phyloP scores from a whole-genome alignment of 2,329 filamentous ascomycete species.

The Colletotrichum gigasporum region DNA sequence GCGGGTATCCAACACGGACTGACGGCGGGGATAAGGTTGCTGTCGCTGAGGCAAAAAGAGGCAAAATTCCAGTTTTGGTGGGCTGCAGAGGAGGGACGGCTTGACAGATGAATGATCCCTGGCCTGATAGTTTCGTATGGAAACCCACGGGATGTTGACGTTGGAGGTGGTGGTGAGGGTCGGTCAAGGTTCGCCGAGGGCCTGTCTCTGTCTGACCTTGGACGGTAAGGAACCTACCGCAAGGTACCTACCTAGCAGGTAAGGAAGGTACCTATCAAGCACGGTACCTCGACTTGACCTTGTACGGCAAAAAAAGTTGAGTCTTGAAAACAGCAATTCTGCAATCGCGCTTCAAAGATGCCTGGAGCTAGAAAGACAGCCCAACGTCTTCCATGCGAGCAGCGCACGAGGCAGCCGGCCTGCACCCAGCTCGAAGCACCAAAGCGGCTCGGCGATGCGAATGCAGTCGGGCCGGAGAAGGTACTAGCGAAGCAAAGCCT shows the following conservation, averaged over 20 bases:
- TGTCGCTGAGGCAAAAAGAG: conserved; percentile 5
- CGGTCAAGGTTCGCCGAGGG: neutral
- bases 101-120: conserved; percentile 13
- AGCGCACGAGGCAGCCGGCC: too few species aligned
- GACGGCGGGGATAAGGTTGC: conserved; percentile 24
- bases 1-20: neutral
- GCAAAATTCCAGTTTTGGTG: conserved; percentile 8
- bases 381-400: too few species aligned
- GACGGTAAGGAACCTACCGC: too few species aligned
- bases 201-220: too few species aligned
- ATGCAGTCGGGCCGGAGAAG: neutral
- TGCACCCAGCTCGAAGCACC: neutral
- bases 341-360: too few species aligned
- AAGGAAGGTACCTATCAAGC: too few species aligned
- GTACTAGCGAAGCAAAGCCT: neutral
- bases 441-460: neutral
- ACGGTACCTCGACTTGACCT: too few species aligned
- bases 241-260: too few species aligned
- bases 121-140: conserved; percentile 4
- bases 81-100: neutral
- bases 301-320: too few species aligned
- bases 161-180: neutral
- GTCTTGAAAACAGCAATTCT: too few species aligned
- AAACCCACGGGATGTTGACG: neutral
- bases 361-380: too few species aligned